phyloP scores from a whole-genome alignment of 768 basidiomycete genomes.

The Cantharellus cinnabarinus region DNA sequence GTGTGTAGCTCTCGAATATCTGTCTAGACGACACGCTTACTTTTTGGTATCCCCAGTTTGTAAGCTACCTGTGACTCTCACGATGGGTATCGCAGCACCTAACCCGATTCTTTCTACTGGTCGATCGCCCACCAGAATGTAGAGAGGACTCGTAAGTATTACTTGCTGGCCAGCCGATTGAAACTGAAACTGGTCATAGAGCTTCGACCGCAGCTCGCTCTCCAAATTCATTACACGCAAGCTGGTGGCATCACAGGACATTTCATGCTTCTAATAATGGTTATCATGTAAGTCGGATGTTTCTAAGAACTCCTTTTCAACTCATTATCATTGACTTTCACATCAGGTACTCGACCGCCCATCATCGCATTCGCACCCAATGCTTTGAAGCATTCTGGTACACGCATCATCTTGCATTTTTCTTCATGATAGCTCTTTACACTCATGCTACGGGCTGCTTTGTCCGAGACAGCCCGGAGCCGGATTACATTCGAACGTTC shows the following conservation, averaged over 20 bases:
- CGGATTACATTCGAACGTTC: conserved; percentile 49
- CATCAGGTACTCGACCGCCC: conserved; percentile 55
- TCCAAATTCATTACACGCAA: conserved; percentile 74
- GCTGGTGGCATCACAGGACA: conserved; percentile 88
- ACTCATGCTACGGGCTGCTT: conserved; percentile 88
- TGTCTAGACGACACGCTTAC: not conserved
- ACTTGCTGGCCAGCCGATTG: not conserved
- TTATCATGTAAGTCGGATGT: conserved; percentile 35
- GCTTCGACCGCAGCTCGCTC: conserved; percentile 56
- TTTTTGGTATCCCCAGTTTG: not conserved
- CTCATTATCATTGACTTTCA: conserved; percentile 1
- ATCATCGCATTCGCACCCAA: conserved; percentile 68
- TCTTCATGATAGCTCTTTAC: conserved; percentile 82
- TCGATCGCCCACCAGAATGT: conserved; percentile 27
- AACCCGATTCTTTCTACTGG: not conserved
- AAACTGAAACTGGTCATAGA: conserved; percentile 24
- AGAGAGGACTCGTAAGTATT: conserved; percentile 53
- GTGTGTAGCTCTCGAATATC: not conserved
- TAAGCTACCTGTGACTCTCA: no score
- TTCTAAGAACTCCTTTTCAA: not conserved
- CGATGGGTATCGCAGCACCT: no score
- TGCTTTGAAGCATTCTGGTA: conserved; percentile 97
- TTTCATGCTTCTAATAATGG: conserved; percentile 86
- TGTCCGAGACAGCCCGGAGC: conserved; percentile 64
- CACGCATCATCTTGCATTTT: conserved; percentile 84